Base-by-base conservation (phyloP, 108 stramenopile species). In the Bacterosira constricta region DNA sequence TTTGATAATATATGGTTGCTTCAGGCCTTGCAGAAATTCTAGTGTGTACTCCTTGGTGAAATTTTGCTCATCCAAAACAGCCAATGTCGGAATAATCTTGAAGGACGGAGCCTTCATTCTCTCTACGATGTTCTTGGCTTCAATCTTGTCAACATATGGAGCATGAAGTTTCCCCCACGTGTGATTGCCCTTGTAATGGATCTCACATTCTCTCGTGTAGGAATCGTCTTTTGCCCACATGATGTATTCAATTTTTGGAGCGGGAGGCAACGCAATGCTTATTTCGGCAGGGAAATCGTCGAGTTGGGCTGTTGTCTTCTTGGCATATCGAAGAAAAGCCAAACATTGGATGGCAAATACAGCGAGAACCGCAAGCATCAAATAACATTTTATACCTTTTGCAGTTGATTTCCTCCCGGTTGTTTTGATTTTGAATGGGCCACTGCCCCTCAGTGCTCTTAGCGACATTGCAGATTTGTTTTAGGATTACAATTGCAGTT, bases 1-100 rank as follows among this genome's bases (percentile, higher is more conserved):
- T 49, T 65, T 65, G 27, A 65, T 65, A 29, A 65, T 65, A 46
- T 65, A 65, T 9, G 64, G 64, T 46, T 65, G 64, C 6, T 31
- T 31, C 37, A 65, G 13, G 11, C 34, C 49, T 4, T 39, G 45
- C 64, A 65, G 47, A 51, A 65, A 65, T 12, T 65, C 49, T 46
- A 65, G 49, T 37, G 64, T 38, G 38, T 50, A 65, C n/a, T n/a
- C n/a, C 27, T 20, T 20, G 3, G 64, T 37, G 21, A 65, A 6
- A 12, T 65, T 65, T 12, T 3, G 8, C 18, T 51, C 34, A 26
- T 65, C 64, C 3, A 65, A 29, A 23, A 65, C 4, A 31, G 47
- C 64, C 8, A 50, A 27, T 35, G 64, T 65, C 3, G 64, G 64
- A 13, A 65, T 65, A 3, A 65, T 36, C 13, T 39, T 65, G 25